Base-by-base conservation (phyloP, 305 asterid genomes). In the Rubia tinctorum region DNA sequence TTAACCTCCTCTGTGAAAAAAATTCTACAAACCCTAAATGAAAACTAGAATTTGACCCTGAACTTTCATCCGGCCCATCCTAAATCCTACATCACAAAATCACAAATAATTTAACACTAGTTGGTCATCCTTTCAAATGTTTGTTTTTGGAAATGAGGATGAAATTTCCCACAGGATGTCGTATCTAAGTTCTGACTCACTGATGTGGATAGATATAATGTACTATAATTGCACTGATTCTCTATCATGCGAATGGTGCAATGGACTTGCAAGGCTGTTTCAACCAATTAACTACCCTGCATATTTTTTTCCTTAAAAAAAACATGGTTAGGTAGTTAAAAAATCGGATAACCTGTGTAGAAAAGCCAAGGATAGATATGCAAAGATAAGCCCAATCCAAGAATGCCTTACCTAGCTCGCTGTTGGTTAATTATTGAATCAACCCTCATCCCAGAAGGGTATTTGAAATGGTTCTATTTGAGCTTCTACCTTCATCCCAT, bases 381-480 rank as follows among this genome's bases (percentile, higher is more conserved):
- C 27, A 2, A 6, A 51, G 2, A 18, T 22, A 5, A 6, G 60
- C 11, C 39, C 12, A 10, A 12, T 69, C 49, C 73, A 51, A 44
- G 67, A 58, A 80, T 86, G 90, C 80, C 82, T 71, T 66, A 71
- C 73, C 75, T 88, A 14, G 81, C 82, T 60, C 77, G 77, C 23
- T 87, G 84, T 77, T 87, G 95, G 95, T 63, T 89, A 66, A 56
- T 89, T 11, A 66, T 83, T 8, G 92, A 87, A 81, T 18, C 56
- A 65, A 80, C 71, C 17, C n/a, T 87, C 60, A 79, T 87, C 77
- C 92, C 91, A 67, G 42, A 80, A 71, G 91, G 91, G 72, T 79
- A 71, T 51, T 8, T 73, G 25, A 87, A 89, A 68, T 86, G 88
- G 88, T 78, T 83, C 62, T 83, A 59, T 80, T 76, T 89, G 72